phyloP scores from a whole-genome alignment of 140 eudicot species.

The Senecio squalidus region DNA sequence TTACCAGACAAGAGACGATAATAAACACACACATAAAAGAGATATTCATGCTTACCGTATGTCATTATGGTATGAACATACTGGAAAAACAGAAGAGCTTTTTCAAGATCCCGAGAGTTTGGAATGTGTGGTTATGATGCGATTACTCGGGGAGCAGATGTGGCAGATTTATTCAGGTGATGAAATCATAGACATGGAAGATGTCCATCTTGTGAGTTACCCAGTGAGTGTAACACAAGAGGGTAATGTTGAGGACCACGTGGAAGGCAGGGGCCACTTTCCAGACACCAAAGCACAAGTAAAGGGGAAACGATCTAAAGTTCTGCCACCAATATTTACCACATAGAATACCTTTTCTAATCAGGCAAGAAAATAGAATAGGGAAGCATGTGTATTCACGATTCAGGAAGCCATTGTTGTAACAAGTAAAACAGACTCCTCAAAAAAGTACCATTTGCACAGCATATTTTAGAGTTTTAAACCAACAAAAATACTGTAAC shows the following conservation, averaged over 20 bases:
- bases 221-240: slow-evolving; percentile 54
- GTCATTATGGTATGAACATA: slow-evolving; percentile 93
- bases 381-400: background rate
- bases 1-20: slow-evolving; percentile 49
- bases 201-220: slow-evolving; percentile 68
- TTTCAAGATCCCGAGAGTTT: slow-evolving; percentile 51
- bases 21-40: slow-evolving; percentile 24
- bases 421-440: background rate
- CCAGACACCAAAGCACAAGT: slow-evolving; percentile 76
- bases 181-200: slow-evolving; percentile 73
- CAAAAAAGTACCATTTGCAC: background rate
- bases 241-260: slow-evolving; percentile 57
- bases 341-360: slow-evolving; percentile 32
- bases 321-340: slow-evolving; percentile 70
- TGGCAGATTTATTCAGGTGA: slow-evolving; percentile 68
- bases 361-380: background rate
- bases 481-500: background rate
- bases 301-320: slow-evolving; percentile 62
- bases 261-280: slow-evolving; percentile 35
- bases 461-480: background rate
- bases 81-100: slow-evolving; percentile 41
- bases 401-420: background rate
- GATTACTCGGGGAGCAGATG: slow-evolving; percentile 59
- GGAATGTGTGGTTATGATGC: slow-evolving; percentile 55
- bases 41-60: slow-evolving; percentile 63